Evolutionary conservation across 169 alveolate species (phyloP).

Genomic region (Plasmodium malariae): DNA sequence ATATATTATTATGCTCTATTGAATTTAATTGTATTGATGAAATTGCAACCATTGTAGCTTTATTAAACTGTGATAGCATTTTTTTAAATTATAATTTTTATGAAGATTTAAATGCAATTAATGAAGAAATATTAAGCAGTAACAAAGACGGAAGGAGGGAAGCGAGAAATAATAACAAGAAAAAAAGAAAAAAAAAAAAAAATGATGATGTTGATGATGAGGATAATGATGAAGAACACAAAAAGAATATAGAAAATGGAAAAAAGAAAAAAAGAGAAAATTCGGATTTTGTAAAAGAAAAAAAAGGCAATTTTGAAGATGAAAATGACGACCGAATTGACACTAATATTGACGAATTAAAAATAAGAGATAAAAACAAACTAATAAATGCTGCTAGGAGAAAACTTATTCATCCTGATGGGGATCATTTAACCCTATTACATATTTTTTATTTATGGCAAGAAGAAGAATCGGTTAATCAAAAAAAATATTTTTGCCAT

Average conservation of each 20-base stretch:
- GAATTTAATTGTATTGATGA: slow-evolving; percentile 92
- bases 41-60: slow-evolving; percentile 91
- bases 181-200: neutral
- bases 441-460: slow-evolving; percentile 87
- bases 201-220: neutral
- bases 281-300: neutral
- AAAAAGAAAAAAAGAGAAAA: neutral
- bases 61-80: slow-evolving; percentile 81
- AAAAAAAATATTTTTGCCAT: slow-evolving; percentile 86
- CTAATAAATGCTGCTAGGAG: slow-evolving; percentile 94
- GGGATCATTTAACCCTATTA: slow-evolving; percentile 97
- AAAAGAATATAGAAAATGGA: neutral
- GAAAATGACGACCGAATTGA: neutral
- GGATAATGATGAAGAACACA: neutral
- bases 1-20: slow-evolving; percentile 89
- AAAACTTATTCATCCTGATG: slow-evolving; percentile 95
- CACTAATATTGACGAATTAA: slow-evolving; percentile 6
- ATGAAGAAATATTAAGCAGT: slow-evolving; percentile 80
- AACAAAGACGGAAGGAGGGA: neutral
- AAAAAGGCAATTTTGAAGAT: neutral
- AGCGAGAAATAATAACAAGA: neutral
- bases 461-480: slow-evolving; percentile 82
- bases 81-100: slow-evolving; percentile 92
- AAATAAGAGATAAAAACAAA: slow-evolving; percentile 90
- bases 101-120: slow-evolving; percentile 91